A percentile compares a stretch with the other conserved stretches of the same genome.
These are phyloP conservation scores for Balakata baccata DNA, from an alignment of 345 rosid species.

Conservation along the genomic window DNA sequence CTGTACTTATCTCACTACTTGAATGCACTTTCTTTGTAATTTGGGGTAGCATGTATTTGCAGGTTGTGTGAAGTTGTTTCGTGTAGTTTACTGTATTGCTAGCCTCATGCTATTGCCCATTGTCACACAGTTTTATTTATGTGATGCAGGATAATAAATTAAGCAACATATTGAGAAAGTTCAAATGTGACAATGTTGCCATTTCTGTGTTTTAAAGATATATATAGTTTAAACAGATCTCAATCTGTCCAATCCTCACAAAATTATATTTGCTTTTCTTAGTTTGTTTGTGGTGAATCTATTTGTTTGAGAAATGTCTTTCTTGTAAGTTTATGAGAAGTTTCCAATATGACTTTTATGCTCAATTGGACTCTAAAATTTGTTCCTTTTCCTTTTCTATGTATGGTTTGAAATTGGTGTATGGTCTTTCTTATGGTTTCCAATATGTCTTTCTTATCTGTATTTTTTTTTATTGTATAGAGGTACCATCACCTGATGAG, in stretches of 20 bases:
- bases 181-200: background rate
- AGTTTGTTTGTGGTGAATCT: background rate
- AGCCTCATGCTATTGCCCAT: background rate
- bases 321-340: background rate
- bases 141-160: background rate
- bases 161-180: background rate
- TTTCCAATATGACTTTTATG: background rate
- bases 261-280: background rate
- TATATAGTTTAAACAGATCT: background rate
- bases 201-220: background rate
- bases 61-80: background rate
- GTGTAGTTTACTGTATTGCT: background rate
- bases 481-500: conserved; percentile 84
- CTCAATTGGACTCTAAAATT: background rate
- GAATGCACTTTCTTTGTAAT: background rate
- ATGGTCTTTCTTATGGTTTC: background rate
- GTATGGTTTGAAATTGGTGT: background rate
- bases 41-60: background rate
- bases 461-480: conserved; percentile 28
- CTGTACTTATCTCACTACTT: too few relatives aligned
- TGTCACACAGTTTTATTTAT: too few relatives aligned
- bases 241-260: background rate
- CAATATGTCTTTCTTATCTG: background rate
- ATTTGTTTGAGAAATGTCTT: background rate
- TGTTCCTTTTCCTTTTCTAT: background rate